Conservation (phyloP, 129 eudicot species). For the Pittosporum tobira region DNA sequence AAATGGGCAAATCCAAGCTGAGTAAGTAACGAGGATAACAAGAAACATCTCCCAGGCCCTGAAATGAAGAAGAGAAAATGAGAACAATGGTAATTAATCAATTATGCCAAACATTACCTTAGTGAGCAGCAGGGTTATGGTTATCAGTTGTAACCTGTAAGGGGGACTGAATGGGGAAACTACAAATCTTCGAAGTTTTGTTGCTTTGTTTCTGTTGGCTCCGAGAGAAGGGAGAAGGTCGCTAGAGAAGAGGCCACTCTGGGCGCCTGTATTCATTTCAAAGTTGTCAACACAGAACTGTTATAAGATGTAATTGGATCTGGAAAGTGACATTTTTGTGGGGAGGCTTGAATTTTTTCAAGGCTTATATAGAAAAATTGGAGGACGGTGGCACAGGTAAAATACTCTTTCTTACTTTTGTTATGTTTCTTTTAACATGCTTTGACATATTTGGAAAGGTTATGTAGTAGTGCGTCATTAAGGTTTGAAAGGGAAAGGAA, state of each 20-base stretch:
- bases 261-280: conserved; percentile 28
- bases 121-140: not conserved
- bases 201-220: conserved; percentile 45
- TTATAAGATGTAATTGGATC: conserved; percentile 29
- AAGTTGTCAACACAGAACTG: conserved; percentile 53
- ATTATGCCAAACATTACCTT: not conserved
- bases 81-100: conserved; percentile 3
- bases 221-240: conserved; percentile 94
- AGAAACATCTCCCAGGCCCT: conserved; percentile 95
- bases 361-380: conserved; percentile 23
- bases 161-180: conserved; percentile 67
- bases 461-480: conserved; percentile 18
- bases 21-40: conserved; percentile 64
- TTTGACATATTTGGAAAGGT: conserved; percentile 19
- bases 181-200: conserved; percentile 27
- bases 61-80: conserved; percentile 17
- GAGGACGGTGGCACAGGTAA: conserved; percentile 26
- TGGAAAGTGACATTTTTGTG: conserved; percentile 34
- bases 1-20: conserved; percentile 92
- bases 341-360: not conserved
- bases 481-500: not conserved
- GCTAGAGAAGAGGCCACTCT: conserved; percentile 57
- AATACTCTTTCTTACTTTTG: conserved; percentile 17
- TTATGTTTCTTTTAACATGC: conserved; percentile 12
- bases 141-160: conserved; percentile 56